phyloP scores from a whole-genome alignment of 208 protist species.

The Willaertia magna region DNA sequence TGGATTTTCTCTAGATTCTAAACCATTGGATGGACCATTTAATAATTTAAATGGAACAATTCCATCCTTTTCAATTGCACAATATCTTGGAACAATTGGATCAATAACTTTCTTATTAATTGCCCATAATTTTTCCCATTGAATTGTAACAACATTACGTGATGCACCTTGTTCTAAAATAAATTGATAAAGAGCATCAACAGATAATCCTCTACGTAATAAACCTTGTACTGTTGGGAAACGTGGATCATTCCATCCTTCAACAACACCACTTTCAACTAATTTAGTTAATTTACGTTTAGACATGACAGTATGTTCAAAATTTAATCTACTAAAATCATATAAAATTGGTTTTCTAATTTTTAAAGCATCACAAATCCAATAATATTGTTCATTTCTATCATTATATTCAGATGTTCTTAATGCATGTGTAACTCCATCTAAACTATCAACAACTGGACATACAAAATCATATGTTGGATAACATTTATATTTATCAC shows the following conservation, averaged over 20 bases:
- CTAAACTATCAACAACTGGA: constrained; percentile 93
- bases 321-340: constrained; percentile 95
- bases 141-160: constrained; percentile 81
- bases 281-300: constrained; percentile 96
- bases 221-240: constrained; percentile 94
- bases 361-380: constrained; percentile 77
- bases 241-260: constrained; percentile 95
- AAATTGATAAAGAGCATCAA: constrained; percentile 86
- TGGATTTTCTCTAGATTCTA: constrained; percentile 15
- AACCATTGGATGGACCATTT: background rate
- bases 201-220: constrained; percentile 86
- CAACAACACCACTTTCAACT: constrained; percentile 82
- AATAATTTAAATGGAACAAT: constrained; percentile 18
- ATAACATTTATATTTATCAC: constrained; percentile 67
- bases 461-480: constrained; percentile 99
- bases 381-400: constrained; percentile 90
- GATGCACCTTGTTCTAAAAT: constrained; percentile 89
- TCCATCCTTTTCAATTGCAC: constrained; percentile 53
- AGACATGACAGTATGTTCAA: constrained; percentile 93
- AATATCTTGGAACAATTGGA: constrained; percentile 87
- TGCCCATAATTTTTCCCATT: constrained; percentile 96
- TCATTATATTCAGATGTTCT: constrained; percentile 96
- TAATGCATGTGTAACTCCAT: constrained; percentile 96
- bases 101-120: constrained; percentile 94
- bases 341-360: constrained; percentile 71